These are phyloP conservation scores for Galeopsis tetrahit DNA, from an alignment of 257 asterid species.

Conservation along the genomic window DNA sequence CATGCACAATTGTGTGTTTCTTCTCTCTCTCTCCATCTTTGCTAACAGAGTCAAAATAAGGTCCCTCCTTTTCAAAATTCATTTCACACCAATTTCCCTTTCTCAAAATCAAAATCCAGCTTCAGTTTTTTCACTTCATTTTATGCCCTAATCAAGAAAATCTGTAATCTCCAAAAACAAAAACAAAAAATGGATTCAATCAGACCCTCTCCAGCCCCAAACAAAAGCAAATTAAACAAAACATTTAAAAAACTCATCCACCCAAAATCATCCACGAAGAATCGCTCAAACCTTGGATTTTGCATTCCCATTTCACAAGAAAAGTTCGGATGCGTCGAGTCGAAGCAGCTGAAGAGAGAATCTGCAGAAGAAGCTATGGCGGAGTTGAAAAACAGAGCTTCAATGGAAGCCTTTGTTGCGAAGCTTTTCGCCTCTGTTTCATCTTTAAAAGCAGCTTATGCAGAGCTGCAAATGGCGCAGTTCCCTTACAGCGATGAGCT, in stretches of 20 bases:
- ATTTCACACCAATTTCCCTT: constrained; percentile 15
- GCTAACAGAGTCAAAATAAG: constrained; percentile 41
- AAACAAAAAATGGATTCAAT: constrained; percentile 75
- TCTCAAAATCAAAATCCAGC: constrained; percentile 22
- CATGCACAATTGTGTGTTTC: constrained; percentile 34
- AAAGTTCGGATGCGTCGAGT: constrained; percentile 72
- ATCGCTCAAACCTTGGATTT: constrained; percentile 51
- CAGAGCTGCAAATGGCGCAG: constrained; percentile 92
- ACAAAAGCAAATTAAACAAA: constrained; percentile 54
- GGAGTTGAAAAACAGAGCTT: constrained; percentile 58
- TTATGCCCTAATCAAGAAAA: constrained; percentile 29
- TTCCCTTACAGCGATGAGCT: constrained; percentile 72
- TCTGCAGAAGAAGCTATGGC: constrained; percentile 50
- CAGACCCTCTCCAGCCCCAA: constrained; percentile 49
- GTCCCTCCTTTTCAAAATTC: constrained; percentile 24
- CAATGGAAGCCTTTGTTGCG: constrained; percentile 80
- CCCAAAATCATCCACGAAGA: constrained; percentile 43
- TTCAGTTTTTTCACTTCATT: not conserved
- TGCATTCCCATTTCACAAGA: constrained; percentile 72
- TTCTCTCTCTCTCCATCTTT: constrained; percentile 40
- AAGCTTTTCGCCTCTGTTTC: constrained; percentile 86
- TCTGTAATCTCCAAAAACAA: not conserved
- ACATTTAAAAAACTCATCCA: constrained; percentile 56
- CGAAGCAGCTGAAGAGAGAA: constrained; percentile 57
- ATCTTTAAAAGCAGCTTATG: constrained; percentile 85